Percentiles rank a stretch among this genome's conserved stretches.
phyloP scores from a whole-genome alignment of 371 early-diverging fungal species.

The Mortierella sp. region DNA sequence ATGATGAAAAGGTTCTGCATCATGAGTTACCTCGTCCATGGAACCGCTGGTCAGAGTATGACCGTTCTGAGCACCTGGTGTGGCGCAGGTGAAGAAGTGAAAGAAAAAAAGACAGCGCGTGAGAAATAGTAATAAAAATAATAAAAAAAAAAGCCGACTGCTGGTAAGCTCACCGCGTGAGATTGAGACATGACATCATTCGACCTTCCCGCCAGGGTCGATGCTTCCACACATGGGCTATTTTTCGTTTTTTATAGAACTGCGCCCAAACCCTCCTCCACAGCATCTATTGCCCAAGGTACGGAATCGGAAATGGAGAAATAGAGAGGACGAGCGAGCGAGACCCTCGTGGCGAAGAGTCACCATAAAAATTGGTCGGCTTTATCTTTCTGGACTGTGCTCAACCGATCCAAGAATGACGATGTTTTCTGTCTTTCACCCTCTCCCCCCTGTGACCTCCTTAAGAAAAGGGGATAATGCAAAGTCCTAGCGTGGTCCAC shows the following conservation, averaged over 20 bases:
- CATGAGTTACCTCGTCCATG: constrained; percentile 49
- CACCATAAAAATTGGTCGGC: no score
- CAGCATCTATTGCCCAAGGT: no score
- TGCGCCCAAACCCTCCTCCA: background rate
- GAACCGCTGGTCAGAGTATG: constrained; percentile 57
- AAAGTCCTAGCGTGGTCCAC: no score
- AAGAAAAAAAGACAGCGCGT: no score
- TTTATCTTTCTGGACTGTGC: no score
- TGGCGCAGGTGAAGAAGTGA: no score
- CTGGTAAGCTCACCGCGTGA: constrained; percentile 3
- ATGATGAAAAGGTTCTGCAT: background rate
- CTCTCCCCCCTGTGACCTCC: background rate
- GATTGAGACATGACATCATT: background rate
- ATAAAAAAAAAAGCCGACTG: background rate
- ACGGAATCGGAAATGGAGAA: no score
- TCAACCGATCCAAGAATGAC: background rate
- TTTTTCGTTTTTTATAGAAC: background rate
- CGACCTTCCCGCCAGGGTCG: background rate
- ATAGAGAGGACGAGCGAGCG: no score
- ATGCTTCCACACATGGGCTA: background rate
- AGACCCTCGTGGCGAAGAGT: no score
- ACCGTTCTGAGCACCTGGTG: constrained; percentile 64
- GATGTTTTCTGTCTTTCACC: background rate
- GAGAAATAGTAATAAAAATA: background rate
- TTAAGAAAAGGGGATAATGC: background rate